Evolutionary conservation across 768 basidiomycete genomes (phyloP).

Genomic region (Lactarius quietus): DNA sequence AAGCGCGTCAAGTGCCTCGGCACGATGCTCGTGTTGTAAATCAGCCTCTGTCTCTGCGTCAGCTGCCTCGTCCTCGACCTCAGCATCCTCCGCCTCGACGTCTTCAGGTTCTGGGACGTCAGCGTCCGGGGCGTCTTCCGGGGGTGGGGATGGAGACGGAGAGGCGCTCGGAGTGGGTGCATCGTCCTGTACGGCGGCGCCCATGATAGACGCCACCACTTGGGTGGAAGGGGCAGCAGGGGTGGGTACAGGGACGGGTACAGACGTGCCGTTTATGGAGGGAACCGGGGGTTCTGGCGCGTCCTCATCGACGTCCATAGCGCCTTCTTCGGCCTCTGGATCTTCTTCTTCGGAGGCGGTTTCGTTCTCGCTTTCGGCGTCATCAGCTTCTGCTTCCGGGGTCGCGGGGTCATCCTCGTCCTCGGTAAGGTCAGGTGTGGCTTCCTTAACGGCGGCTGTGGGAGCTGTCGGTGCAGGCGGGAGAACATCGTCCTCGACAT

Average conservation of each 20-base stretch:
- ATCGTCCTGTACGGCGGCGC: slow-evolving; percentile 6
- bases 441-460: slow-evolving; percentile 22
- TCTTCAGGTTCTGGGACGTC: slow-evolving; percentile 28
- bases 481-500: slow-evolving; percentile 40
- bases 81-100: slow-evolving; percentile 29
- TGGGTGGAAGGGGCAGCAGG: slow-evolving; percentile 10
- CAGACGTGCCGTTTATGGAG: slow-evolving; percentile 13
- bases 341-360: slow-evolving; percentile 30
- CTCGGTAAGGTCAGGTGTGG: slow-evolving; percentile 33
- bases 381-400: slow-evolving; percentile 24
- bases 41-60: slow-evolving; percentile 54
- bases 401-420: slow-evolving; percentile 37
- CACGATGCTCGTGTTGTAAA: slow-evolving; percentile 75
- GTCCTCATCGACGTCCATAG: slow-evolving; percentile 35
- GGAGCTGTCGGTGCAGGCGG: slow-evolving; percentile 26
- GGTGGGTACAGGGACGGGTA: slow-evolving; percentile 29
- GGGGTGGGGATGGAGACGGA: slow-evolving; percentile 20
- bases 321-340: slow-evolving; percentile 27
- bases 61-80: slow-evolving; percentile 30
- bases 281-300: slow-evolving; percentile 19
- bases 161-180: slow-evolving; percentile 17
- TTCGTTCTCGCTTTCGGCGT: slow-evolving; percentile 27
- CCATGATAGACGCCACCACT: slow-evolving; percentile 20
- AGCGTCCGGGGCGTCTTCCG: slow-evolving; percentile 25
- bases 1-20: slow-evolving; percentile 84